These are phyloP conservation scores for Rhodotorula sp. DNA, from an alignment of 1,284 basidiomycete species.

Conservation along the genomic window DNA sequence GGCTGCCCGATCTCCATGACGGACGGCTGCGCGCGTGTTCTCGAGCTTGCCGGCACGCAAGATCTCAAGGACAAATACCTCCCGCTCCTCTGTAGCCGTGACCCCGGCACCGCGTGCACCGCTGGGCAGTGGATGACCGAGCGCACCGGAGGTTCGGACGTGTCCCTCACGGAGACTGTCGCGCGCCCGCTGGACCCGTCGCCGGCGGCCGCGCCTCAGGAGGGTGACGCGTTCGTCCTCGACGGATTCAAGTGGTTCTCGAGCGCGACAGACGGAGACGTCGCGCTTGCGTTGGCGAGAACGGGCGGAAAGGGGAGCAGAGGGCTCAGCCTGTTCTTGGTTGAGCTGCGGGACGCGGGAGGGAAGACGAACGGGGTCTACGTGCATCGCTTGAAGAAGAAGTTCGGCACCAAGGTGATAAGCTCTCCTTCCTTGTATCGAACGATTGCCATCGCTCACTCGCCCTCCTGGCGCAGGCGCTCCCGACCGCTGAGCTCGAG, in stretches of 20 bases:
- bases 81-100: slow-evolving; percentile 63
- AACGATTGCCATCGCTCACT: no score
- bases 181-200: slow-evolving; percentile 52
- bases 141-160: slow-evolving; percentile 71
- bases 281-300: slow-evolving; percentile 70
- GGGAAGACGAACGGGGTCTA: slow-evolving; percentile 65
- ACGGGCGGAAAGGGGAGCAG: slow-evolving; percentile 65
- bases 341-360: slow-evolving; percentile 56
- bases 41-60: slow-evolving; percentile 66
- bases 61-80: slow-evolving; percentile 63
- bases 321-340: slow-evolving; percentile 69
- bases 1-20: slow-evolving; percentile 76
- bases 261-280: slow-evolving; percentile 73
- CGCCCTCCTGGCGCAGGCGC: slow-evolving; percentile 19
- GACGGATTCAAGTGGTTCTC: slow-evolving; percentile 80
- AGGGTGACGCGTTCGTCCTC: slow-evolving; percentile 62
- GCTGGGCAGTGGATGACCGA: slow-evolving; percentile 86
- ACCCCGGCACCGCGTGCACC: slow-evolving; percentile 66
- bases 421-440: no score
- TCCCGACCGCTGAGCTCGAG: slow-evolving; percentile 76
- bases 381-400: slow-evolving; percentile 74
- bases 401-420: slow-evolving; percentile 68
- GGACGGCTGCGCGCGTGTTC: slow-evolving; percentile 70
- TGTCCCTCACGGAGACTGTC: slow-evolving; percentile 71
- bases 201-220: slow-evolving; percentile 41